These are phyloP conservation scores for Exophiala sideris DNA, from an alignment of 2,329 filamentous ascomycete genomes.

Conservation along the genomic window DNA sequence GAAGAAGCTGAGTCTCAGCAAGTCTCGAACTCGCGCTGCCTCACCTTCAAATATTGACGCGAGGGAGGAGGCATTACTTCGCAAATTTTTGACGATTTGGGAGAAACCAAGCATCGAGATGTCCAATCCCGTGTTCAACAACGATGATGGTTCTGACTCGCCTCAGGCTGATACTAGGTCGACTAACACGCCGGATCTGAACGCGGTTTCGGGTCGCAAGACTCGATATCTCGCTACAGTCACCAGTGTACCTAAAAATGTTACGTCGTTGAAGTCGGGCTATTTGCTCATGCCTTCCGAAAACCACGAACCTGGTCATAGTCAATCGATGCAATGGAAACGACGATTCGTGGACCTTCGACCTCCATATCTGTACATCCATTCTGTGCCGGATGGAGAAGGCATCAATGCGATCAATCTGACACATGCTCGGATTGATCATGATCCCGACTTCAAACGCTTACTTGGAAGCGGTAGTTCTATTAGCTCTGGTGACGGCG, in stretches of 20 bases:
- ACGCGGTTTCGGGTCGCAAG: constrained; percentile 30
- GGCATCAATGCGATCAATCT: constrained; percentile 87
- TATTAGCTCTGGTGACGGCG: constrained; percentile 19
- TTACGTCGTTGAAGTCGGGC: constrained; percentile 76
- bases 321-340: constrained; percentile 71
- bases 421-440: constrained; percentile 84
- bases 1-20: constrained; percentile 33
- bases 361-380: constrained; percentile 85
- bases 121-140: constrained; percentile 43
- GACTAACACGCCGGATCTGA: constrained; percentile 30
- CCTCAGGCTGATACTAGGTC: constrained; percentile 32
- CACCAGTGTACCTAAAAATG: constrained; percentile 75
- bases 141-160: constrained; percentile 42
- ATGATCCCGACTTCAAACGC: constrained; percentile 80
- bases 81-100: constrained; percentile 32
- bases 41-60: constrained; percentile 16
- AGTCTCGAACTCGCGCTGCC: constrained; percentile 12
- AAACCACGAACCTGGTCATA: constrained; percentile 41
- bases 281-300: constrained; percentile 83
- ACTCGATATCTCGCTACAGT: constrained; percentile 73
- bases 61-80: constrained; percentile 38
- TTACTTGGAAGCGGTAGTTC: constrained; percentile 57
- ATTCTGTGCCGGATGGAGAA: constrained; percentile 80
- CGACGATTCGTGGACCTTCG: constrained; percentile 91
- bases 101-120: constrained; percentile 34